Percentiles rank a stretch among this genome's conserved stretches.
These are phyloP conservation scores for Phytophthora sp. DNA, from an alignment of 352 stramenopile species.

Conservation along the genomic window DNA sequence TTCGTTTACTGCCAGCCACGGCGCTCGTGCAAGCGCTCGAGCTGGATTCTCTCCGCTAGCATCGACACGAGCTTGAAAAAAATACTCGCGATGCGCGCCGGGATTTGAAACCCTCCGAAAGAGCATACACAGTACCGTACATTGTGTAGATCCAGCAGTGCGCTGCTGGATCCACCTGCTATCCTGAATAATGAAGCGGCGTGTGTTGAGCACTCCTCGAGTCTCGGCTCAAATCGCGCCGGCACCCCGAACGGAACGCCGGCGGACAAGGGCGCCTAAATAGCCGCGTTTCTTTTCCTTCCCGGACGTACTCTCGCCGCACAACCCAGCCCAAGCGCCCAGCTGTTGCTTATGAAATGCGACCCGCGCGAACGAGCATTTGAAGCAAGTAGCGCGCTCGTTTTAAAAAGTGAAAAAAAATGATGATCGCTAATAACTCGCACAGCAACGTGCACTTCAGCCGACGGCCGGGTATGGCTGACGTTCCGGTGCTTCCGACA, in stretches of 20 bases:
- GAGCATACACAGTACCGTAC: neutral
- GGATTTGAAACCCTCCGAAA: slow-evolving; percentile 35
- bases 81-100: slow-evolving; percentile 20
- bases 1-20: slow-evolving; percentile 37
- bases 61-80: slow-evolving; percentile 39
- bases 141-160: neutral
- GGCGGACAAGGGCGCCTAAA: slow-evolving; percentile 26
- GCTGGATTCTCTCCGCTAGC: slow-evolving; percentile 40
- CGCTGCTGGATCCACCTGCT: neutral
- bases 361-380: slow-evolving; percentile 10
- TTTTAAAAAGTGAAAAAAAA: too few relatives aligned
- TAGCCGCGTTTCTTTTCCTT: slow-evolving; percentile 27
- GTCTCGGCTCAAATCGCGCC: slow-evolving; percentile 27
- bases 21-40: slow-evolving; percentile 9
- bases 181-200: slow-evolving; percentile 26
- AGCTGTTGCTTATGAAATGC: slow-evolving; percentile 38
- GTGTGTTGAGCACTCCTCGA: slow-evolving; percentile 17
- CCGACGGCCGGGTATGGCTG: too few relatives aligned
- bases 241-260: slow-evolving; percentile 18
- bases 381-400: neutral
- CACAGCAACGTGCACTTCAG: too few relatives aligned
- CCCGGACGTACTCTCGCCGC: slow-evolving; percentile 21
- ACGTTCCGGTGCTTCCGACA: too few relatives aligned
- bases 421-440: too few relatives aligned
- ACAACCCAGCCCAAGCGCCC: slow-evolving; percentile 25